Percentiles rank a stretch among this genome's conserved stretches.
phyloP scores from a whole-genome alignment of 306 rosid species.

The Quercus mongolica region DNA sequence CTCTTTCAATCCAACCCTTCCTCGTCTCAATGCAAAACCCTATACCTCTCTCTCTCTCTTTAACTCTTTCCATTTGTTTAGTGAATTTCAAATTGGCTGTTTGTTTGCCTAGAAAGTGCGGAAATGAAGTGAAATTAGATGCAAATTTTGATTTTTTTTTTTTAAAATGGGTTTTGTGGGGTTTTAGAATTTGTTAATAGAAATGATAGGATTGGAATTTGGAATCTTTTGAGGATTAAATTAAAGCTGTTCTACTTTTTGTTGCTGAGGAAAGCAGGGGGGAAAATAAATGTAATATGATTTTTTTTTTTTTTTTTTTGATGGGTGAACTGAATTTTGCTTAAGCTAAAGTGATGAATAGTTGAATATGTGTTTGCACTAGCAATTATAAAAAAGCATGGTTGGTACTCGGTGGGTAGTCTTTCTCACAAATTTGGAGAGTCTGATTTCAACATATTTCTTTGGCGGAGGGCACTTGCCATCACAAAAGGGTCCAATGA shows the following conservation, averaged over 20 bases:
- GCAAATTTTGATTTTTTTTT: neutral
- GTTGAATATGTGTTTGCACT: neutral
- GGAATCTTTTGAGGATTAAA: neutral
- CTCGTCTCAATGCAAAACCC: neutral
- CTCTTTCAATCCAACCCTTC: constrained; percentile 11
- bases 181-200: neutral
- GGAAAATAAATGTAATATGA: too few relatives aligned
- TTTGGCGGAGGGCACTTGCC: too few relatives aligned
- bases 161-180: neutral
- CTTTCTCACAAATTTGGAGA: too few relatives aligned
- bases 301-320: neutral
- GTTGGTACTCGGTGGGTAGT: too few relatives aligned
- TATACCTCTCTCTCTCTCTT: neutral
- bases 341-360: neutral
- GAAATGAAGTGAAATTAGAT: neutral
- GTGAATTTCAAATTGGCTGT: neutral
- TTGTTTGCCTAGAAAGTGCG: neutral
- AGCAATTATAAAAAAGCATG: neutral
- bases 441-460: too few relatives aligned
- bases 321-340: neutral
- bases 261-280: neutral
- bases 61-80: too few relatives aligned
- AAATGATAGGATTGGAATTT: neutral
- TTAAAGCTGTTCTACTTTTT: neutral
- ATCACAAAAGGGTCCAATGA: too few relatives aligned